Percentiles rank a stretch among this genome's conserved stretches.
Conservation (phyloP, 371 early-diverging fungal species). For the Vittaforma corneae region DNA sequence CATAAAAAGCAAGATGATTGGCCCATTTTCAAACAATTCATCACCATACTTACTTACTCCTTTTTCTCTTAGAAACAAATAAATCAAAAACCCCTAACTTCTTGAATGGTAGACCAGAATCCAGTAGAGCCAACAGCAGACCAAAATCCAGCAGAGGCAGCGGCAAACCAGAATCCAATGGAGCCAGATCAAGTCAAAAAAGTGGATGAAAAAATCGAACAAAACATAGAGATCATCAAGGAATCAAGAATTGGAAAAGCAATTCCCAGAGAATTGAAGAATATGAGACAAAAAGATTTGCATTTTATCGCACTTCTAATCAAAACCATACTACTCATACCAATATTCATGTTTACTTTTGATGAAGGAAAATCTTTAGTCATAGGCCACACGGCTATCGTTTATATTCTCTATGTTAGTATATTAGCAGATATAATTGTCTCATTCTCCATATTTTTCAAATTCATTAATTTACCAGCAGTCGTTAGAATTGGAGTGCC, state of each 20-base stretch:
- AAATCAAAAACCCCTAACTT: not conserved
- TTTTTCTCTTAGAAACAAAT: not conserved
- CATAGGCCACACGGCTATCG: no score
- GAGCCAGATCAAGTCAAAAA: not conserved
- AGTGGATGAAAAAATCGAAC: conserved; percentile 5
- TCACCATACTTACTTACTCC: not conserved
- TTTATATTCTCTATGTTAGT: no score
- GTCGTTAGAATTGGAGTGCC: no score
- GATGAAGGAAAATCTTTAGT: no score
- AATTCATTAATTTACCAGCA: no score
- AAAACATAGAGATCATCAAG: not conserved
- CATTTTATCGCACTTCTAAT: no score
- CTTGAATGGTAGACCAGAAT: not conserved
- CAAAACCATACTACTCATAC: no score
- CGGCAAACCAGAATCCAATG: not conserved
- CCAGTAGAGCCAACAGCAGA: not conserved
- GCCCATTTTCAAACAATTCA: no score
- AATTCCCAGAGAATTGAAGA: conserved; percentile 1
- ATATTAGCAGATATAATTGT: no score
- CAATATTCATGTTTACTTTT: no score
- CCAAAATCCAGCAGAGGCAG: not conserved
- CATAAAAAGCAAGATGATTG: no score
- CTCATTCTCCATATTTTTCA: no score
- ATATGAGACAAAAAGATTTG: not conserved
- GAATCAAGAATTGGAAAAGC: not conserved